Base-by-base conservation (phyloP, 305 asterid species). In the Fraxinus dipetala region DNA sequence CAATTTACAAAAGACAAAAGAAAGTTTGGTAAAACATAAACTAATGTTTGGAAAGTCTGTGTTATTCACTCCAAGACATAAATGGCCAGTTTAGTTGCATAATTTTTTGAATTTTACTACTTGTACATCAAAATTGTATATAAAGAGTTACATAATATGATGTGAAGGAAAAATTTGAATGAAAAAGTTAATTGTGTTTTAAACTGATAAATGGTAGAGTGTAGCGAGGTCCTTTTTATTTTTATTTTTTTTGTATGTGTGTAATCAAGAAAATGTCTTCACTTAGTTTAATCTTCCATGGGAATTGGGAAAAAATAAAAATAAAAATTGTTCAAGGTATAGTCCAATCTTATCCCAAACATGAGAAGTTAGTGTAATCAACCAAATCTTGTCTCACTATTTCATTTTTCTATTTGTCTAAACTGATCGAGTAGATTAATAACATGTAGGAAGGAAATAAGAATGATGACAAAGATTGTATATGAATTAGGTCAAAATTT, bases 41-140 rank as follows among this genome's bases (percentile, higher is more conserved):
- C 54, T 56, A 16, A 51, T 81, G 81, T 80, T 59, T 80, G 51
- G 51, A 43, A 43, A 43, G 51, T 7, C 0, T 11, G 80, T 88
- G 80, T 79, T 78, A 82, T 79, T 86, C 78, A 85, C 85, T 87
- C 91, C 90, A 89, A 88, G 83, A 88, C 89, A 89, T 67, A 84
- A 87, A 76, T 59, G 78, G 80, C 83, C 91, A 90, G 82, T 51
- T 80, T 87, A 13, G 28, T 36, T 78, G 74, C 76, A 75, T 81
- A 67, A 38, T 74, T 34, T 77, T 78, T 6, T 36, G 40, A 0
- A 36, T 36, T 36, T 36, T 36, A 1, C 10, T 36, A 36, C 10
- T 36, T 1, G 40, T 6, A 36, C 10, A 36, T 36, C 10, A 36
- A 36, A 36, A 36, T 36, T 36, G 5, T 36, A 35, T 2, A 35